A percentile compares a stretch with the other conserved stretches of the same genome.
phyloP scores from a whole-genome alignment of 169 alveolate species.

The Plasmodium gaboni region DNA sequence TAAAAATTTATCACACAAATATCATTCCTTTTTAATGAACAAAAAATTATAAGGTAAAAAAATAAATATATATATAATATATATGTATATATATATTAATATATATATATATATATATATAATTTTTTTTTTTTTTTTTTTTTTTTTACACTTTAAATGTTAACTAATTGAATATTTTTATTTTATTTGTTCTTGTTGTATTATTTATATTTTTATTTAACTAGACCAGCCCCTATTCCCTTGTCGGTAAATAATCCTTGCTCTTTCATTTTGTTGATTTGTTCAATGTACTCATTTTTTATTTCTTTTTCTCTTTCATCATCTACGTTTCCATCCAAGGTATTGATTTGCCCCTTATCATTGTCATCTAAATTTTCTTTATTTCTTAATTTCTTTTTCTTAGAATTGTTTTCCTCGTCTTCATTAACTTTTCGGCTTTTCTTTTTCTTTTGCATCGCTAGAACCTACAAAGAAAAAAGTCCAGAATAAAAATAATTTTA shows the following conservation, averaged over 20 bases:
- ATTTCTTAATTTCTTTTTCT: conserved; percentile 36
- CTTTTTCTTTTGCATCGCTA: conserved; percentile 60
- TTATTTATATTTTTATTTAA: conserved; percentile 20
- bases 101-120: no score
- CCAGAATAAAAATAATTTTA: no score
- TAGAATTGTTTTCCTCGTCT: conserved; percentile 9
- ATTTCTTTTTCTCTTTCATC: conserved; percentile 64
- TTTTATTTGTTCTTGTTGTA: neutral
- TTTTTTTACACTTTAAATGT: no score
- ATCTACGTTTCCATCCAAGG: neutral
- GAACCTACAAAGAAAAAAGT: conserved; percentile 16
- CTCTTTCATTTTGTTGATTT: conserved; percentile 69
- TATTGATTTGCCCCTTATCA: neutral
- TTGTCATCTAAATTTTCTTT: conserved; percentile 6
- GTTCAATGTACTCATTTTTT: conserved; percentile 56
- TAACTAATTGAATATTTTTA: neutral
- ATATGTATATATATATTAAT: neutral
- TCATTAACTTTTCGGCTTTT: conserved; percentile 40
- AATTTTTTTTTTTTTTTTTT: no score
- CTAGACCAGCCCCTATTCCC: conserved; percentile 72
- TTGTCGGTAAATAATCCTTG: conserved; percentile 69
- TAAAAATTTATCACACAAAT: conserved; percentile 43
- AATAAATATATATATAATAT: neutral
- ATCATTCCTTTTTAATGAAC: conserved; percentile 31
- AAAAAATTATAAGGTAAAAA: conserved; percentile 10